phyloP scores from a whole-genome alignment of 2,329 filamentous ascomycete species.

The Fusarium dimerum region DNA sequence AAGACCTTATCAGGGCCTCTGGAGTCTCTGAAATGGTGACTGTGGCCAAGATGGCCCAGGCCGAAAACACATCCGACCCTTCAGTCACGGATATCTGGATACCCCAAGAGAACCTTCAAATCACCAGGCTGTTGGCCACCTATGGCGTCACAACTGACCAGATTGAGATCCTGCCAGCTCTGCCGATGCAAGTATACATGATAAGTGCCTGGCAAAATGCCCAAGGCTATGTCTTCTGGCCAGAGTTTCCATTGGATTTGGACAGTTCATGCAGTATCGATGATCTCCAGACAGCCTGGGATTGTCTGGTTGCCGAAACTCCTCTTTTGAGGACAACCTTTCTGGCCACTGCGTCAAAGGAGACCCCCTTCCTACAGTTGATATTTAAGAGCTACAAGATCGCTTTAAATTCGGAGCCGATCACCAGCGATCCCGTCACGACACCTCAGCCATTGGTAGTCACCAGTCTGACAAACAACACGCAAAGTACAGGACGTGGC shows the following conservation, averaged over 20 bases:
- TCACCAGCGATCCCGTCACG: neutral
- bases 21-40: constrained; percentile 66
- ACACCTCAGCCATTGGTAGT: constrained; percentile 15
- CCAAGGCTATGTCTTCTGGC: constrained; percentile 68
- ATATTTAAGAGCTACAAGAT: constrained; percentile 41
- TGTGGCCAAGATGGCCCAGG: constrained; percentile 5
- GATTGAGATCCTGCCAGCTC: constrained; percentile 67
- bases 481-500: constrained; percentile 9
- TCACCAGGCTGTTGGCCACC: constrained; percentile 37
- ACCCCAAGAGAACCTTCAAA: constrained; percentile 40
- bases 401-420: neutral
- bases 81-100: constrained; percentile 20
- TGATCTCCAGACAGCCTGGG: constrained; percentile 62
- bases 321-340: constrained; percentile 72
- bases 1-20: constrained; percentile 67
- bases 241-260: constrained; percentile 66
- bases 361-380: constrained; percentile 63
- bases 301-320: constrained; percentile 51
- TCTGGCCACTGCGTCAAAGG: constrained; percentile 47
- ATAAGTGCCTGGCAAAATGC: constrained; percentile 74
- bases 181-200: constrained; percentile 81
- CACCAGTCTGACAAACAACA: neutral
- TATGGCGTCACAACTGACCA: constrained; percentile 44
- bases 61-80: neutral
- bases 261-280: constrained; percentile 37